These are phyloP conservation scores for Solanum etuberosum DNA, from an alignment of 257 asterid species.

Conservation along the genomic window DNA sequence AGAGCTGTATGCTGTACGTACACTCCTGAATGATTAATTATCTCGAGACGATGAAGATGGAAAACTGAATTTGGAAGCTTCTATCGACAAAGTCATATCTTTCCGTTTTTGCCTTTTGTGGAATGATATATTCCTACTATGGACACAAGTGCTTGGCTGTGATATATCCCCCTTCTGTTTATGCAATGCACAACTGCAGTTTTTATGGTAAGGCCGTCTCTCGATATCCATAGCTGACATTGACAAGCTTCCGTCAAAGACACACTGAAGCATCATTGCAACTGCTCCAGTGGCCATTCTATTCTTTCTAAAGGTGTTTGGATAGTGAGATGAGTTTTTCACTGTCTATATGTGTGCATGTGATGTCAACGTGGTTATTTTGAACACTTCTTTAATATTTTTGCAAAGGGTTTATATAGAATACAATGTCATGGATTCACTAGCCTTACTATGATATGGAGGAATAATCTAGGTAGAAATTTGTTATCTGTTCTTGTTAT, in stretches of 20 bases:
- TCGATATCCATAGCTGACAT: conserved; percentile 22
- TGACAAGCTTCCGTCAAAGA: conserved; percentile 24
- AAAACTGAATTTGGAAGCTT: neutral
- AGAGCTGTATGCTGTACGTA: neutral
- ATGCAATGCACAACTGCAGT: conserved; percentile 39
- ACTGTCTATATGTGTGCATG: neutral
- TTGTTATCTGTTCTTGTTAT: neutral
- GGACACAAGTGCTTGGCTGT: conserved; percentile 6
- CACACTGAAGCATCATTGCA: conserved; percentile 10
- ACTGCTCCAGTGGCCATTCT: conserved; percentile 14
- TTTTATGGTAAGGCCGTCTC: conserved; percentile 24
- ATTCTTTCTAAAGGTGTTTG: neutral
- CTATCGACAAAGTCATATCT: neutral
- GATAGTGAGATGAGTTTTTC: neutral
- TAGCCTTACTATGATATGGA: neutral
- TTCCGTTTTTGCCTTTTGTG: neutral
- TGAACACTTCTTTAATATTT: neutral
- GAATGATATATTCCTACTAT: conserved; percentile 7
- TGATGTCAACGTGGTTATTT: neutral
- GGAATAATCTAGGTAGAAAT: neutral
- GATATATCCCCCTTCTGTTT: conserved; percentile 2
- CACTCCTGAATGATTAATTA: neutral
- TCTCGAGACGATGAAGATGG: neutral
- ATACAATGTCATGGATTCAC: neutral
- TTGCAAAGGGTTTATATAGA: neutral